Evolutionary conservation across 2,329 filamentous ascomycete species (phyloP).

Genomic region (Pyricularia sp.): DNA sequence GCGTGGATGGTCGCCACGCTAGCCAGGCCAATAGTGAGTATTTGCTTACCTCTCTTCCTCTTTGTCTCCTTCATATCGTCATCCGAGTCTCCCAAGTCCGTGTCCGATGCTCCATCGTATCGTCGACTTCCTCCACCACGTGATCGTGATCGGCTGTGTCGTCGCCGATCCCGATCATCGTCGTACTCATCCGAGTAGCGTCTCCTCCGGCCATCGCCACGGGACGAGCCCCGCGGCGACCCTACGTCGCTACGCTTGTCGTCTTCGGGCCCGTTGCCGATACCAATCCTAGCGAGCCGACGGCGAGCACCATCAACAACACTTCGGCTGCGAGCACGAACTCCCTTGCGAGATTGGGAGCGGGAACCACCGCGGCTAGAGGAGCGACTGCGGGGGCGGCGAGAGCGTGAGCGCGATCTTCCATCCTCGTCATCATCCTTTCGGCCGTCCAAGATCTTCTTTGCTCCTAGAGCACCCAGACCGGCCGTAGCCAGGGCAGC

Average conservation of each 20-base stretch:
- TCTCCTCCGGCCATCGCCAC: constrained; percentile 11
- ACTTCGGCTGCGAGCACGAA: constrained; percentile 48
- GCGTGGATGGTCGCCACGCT: constrained; percentile 48
- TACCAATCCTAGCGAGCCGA: constrained; percentile 46
- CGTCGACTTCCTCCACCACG: constrained; percentile 5
- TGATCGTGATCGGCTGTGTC: constrained; percentile 24
- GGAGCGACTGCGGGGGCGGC: constrained; percentile 35
- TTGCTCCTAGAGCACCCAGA: constrained; percentile 45
- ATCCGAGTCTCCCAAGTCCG: constrained; percentile 44
- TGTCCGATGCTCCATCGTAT: constrained; percentile 26
- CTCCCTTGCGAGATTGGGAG: constrained; percentile 24
- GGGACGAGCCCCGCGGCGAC: constrained; percentile 7
- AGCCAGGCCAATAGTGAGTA: constrained; percentile 42
- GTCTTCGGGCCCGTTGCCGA: constrained; percentile 36
- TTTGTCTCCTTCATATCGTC: constrained; percentile 39
- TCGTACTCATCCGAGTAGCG: constrained; percentile 28
- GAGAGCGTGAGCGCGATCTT: constrained; percentile 28
- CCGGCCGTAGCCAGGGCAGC: constrained; percentile 51
- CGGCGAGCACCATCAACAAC: constrained; percentile 51
- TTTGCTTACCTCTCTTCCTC: constrained; percentile 51
- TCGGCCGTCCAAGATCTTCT: constrained; percentile 40
- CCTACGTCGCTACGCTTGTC: constrained; percentile 19
- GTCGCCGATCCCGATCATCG: constrained; percentile 26
- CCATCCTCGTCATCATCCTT: constrained; percentile 16
- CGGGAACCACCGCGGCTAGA: constrained; percentile 33